Evolutionary conservation across 129 eudicot species (phyloP).

Genomic region (Helichrysum umbraculigerum): DNA sequence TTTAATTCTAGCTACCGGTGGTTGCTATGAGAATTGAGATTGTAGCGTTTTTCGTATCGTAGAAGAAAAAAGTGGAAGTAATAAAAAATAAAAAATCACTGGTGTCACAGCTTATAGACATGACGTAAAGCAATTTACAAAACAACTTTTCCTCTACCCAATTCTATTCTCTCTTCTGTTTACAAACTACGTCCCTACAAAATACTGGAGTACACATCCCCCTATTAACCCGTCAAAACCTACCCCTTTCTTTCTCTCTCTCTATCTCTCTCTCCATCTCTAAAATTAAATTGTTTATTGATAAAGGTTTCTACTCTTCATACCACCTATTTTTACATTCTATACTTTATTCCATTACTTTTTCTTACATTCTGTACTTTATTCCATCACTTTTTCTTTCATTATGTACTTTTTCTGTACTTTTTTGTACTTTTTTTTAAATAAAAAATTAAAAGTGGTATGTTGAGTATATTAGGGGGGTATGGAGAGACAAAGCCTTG

Average conservation of each 20-base stretch:
- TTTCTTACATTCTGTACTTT: too few relatives aligned
- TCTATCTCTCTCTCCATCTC: neutral
- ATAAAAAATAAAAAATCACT: constrained; percentile 7
- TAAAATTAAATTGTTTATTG: too few relatives aligned
- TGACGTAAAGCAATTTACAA: constrained; percentile 44
- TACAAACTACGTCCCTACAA: neutral
- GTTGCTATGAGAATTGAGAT: constrained; percentile 7
- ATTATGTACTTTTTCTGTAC: too few relatives aligned
- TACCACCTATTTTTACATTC: too few relatives aligned
- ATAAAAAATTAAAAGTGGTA: too few relatives aligned
- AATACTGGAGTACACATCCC: neutral
- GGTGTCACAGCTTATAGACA: constrained; percentile 34
- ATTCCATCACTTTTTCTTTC: too few relatives aligned
- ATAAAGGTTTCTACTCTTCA: too few relatives aligned
- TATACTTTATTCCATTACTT: too few relatives aligned
- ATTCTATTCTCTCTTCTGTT: constrained; percentile 11
- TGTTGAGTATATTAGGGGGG: too few relatives aligned
- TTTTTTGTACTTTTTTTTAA: too few relatives aligned
- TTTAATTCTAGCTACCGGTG: neutral
- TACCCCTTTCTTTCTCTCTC: neutral
- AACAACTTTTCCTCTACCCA: constrained; percentile 28
- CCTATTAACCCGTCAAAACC: neutral
- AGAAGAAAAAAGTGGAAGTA: neutral
- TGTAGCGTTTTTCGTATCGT: neutral
- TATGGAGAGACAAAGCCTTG: too few relatives aligned